Evolutionary conservation across 2,329 filamentous ascomycete genomes (phyloP).

Genomic region (Neopestalotiopsis sp.): DNA sequence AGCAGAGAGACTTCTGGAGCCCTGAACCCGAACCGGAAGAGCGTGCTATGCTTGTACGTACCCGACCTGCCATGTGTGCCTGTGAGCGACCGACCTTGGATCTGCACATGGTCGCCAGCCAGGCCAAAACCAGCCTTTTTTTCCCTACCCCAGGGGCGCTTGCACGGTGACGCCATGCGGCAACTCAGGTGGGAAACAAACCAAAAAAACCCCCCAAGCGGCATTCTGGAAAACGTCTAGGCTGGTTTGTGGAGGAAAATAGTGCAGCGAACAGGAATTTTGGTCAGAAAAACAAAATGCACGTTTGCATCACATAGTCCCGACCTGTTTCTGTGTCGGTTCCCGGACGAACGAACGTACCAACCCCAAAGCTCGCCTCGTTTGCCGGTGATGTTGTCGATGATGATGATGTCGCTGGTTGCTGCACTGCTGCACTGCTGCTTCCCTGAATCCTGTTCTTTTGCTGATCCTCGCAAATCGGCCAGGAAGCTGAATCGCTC

Average conservation of each 20-base stretch:
- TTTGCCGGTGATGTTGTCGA: background rate
- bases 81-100: background rate
- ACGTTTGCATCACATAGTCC: background rate
- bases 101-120: background rate
- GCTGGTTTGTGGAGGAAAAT: background rate
- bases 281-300: background rate
- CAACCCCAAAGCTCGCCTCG: background rate
- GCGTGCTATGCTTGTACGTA: too few relatives aligned
- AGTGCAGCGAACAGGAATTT: background rate
- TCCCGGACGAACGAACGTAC: background rate
- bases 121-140: background rate
- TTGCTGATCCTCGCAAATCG: too few relatives aligned
- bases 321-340: background rate
- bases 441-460: too few relatives aligned
- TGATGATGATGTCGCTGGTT: background rate
- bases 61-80: too few relatives aligned
- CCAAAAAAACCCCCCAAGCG: background rate
- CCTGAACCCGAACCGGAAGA: too few relatives aligned
- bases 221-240: slow-evolving; percentile 2
- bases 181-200: background rate
- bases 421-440: background rate
- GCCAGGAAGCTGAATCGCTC: too few relatives aligned
- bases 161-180: background rate
- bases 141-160: background rate
- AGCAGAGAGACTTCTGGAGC: background rate